Evolutionary conservation across 2,329 filamentous ascomycete species (phyloP).

Genomic region (Trichocomaceae sp.): DNA sequence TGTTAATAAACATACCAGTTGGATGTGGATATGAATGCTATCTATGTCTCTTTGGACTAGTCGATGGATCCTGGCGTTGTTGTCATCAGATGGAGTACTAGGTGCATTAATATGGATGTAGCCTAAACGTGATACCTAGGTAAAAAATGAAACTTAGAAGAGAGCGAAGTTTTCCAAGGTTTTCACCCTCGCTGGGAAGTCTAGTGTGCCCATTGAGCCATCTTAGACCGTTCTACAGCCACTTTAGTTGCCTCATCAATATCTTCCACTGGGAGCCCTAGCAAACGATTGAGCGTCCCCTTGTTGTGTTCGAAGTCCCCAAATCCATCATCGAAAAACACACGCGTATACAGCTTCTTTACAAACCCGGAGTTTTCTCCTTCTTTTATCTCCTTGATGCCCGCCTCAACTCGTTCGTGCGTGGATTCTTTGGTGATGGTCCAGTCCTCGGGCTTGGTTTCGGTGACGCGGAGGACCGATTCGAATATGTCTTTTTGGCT

Average conservation of each 20-base stretch:
- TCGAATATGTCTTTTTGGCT: slow-evolving; percentile 63
- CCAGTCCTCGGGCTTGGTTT: slow-evolving; percentile 56
- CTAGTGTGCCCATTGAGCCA: too few relatives aligned
- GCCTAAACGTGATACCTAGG: too few relatives aligned
- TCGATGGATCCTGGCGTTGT: too few relatives aligned
- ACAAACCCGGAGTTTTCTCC: slow-evolving; percentile 36
- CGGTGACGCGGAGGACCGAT: slow-evolving; percentile 52
- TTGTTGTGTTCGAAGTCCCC: slow-evolving; percentile 7
- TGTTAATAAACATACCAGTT: too few relatives aligned
- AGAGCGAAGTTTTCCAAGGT: too few relatives aligned
- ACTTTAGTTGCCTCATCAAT: slow-evolving; percentile 1
- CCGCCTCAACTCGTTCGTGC: slow-evolving; percentile 45
- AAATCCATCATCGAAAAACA: slow-evolving; percentile 46
- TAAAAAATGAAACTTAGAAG: too few relatives aligned
- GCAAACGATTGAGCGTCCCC: background rate
- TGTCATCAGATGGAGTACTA: too few relatives aligned
- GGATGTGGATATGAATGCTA: too few relatives aligned
- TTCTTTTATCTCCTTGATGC: slow-evolving; percentile 32
- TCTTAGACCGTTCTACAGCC: background rate
- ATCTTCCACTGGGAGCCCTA: slow-evolving; percentile 4
- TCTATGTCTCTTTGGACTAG: too few relatives aligned
- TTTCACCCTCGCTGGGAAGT: too few relatives aligned
- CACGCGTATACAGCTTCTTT: slow-evolving; percentile 49
- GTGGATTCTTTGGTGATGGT: slow-evolving; percentile 45
- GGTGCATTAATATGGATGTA: too few relatives aligned